Evolutionary conservation across 352 stramenopile genomes (phyloP), one percentile per base, ranked within the genome.

Genomic region (Phytophthora pistaciae): DNA sequence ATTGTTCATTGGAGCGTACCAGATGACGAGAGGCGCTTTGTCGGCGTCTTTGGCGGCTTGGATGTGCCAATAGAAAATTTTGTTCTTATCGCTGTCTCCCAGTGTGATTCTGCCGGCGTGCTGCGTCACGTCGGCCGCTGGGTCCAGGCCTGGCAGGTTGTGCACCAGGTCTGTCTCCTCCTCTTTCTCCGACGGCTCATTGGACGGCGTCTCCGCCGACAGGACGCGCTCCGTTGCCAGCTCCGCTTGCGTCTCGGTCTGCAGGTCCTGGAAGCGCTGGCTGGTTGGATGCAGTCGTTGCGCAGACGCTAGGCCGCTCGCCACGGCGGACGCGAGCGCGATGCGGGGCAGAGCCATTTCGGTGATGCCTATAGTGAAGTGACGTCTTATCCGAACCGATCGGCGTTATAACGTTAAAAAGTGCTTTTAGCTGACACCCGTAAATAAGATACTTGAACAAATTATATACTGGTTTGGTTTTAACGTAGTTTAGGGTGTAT

Each of bases 51-150:
- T 68, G 14, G 78, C 68, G 1, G 87, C 84, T 21, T 79, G 70
- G 46, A 96, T 92, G 59, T 92, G 87, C 89, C 89, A 96, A 59
- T 94, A 96, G 65, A 96, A 96, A 29, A 96, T 77, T 3, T 74
- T 67, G 66, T 91, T 91, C 21, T 78, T 79, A 29, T 79, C 80
- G 14, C 40, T 72, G 16, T 79, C 68, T 63, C 85, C 70, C 27
- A 96, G 53, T 1, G 79, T 42, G 48, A 96, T 90, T 36, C 74
- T 74, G 0, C 88, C 88, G 0, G 88, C 88, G 62, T 94, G 85
- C 27, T 96, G 88, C 27, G 75, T 77, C n/a, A 94, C 66, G 31
- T 91, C 80, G 25, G 63, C 66, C 25, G 73, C 73, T 20, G 85
- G 70, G 25, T 82, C 75, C 31, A 96, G 67, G 1, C 87, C 85